A percentile compares a stretch with the other conserved stretches of the same genome.
Conservation (phyloP, 495 filamentous ascomycete genomes). For the Neurospora sp. region DNA sequence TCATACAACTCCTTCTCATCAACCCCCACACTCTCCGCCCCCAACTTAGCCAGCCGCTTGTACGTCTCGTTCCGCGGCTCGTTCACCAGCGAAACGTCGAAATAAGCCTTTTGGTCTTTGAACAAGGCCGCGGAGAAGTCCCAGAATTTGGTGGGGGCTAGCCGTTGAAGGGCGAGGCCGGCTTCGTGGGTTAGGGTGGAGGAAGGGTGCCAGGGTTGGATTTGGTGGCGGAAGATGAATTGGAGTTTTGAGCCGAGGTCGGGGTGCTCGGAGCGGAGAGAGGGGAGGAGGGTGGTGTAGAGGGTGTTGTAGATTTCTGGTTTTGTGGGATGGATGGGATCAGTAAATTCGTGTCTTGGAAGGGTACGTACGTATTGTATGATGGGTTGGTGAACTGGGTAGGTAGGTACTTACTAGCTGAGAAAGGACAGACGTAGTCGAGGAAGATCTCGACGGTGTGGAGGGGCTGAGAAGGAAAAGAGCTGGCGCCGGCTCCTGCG, state of each 20-base stretch:
- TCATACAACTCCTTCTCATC: slow-evolving; percentile 53
- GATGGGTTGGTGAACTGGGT: slow-evolving; percentile 31
- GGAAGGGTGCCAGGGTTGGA: slow-evolving; percentile 94
- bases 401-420: slow-evolving; percentile 19
- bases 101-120: slow-evolving; percentile 57
- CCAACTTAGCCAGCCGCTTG: slow-evolving; percentile 59
- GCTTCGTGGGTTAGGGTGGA: slow-evolving; percentile 85
- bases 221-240: slow-evolving; percentile 78
- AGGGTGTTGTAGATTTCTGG: slow-evolving; percentile 52
- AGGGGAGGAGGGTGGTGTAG: slow-evolving; percentile 43
- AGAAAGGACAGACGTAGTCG: slow-evolving; percentile 76
- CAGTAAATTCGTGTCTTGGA: background rate
- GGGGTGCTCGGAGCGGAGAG: slow-evolving; percentile 45
- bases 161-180: slow-evolving; percentile 59
- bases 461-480: slow-evolving; percentile 32
- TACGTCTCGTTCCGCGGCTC: slow-evolving; percentile 84
- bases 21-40: slow-evolving; percentile 49
- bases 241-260: slow-evolving; percentile 48
- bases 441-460: slow-evolving; percentile 77
- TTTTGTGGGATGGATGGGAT: background rate
- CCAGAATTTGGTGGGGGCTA: slow-evolving; percentile 65
- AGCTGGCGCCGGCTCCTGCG: slow-evolving; percentile 14
- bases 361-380: background rate
- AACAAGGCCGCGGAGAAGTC: slow-evolving; percentile 66
- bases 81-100: slow-evolving; percentile 71